Conservation (phyloP, 148 eudicot genomes). For the Cornus kousa region DNA sequence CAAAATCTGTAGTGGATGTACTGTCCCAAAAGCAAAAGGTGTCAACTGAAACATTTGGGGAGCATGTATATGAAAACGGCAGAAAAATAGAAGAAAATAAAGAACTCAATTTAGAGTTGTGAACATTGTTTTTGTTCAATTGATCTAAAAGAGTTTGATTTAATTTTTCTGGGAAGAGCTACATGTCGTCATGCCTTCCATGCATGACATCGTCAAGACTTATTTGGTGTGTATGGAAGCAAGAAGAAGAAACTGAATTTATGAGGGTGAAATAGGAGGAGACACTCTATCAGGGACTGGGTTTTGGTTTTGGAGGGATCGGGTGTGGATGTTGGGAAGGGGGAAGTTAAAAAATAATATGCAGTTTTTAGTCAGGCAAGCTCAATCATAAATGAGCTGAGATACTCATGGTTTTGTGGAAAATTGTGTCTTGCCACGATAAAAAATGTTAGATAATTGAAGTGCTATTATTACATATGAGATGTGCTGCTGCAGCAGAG, state of each 20-base stretch:
- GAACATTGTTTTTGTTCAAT: neutral
- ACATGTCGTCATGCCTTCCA: too few species aligned
- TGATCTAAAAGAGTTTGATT: too few species aligned
- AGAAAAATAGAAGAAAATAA: neutral
- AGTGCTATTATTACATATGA: neutral
- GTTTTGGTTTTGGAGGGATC: neutral
- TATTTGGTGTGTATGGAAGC: neutral
- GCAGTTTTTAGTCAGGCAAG: neutral
- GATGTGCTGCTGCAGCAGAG: neutral
- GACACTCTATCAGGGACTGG: neutral
- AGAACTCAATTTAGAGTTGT: neutral
- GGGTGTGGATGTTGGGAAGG: neutral
- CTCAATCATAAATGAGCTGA: neutral
- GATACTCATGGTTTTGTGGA: neutral
- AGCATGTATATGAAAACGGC: neutral
- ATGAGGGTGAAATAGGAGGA: neutral
- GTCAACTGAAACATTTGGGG: too few species aligned
- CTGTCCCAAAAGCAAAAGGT: neutral
- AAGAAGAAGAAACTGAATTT: neutral
- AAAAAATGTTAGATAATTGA: neutral
- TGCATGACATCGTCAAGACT: neutral
- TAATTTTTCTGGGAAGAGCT: too few species aligned
- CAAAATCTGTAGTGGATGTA: neutral
- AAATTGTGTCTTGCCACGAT: neutral
- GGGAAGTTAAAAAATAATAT: neutral